These are phyloP conservation scores for Chaetoscypha palmicola DNA, from an alignment of 2,329 filamentous ascomycete species.

Conservation along the genomic window DNA sequence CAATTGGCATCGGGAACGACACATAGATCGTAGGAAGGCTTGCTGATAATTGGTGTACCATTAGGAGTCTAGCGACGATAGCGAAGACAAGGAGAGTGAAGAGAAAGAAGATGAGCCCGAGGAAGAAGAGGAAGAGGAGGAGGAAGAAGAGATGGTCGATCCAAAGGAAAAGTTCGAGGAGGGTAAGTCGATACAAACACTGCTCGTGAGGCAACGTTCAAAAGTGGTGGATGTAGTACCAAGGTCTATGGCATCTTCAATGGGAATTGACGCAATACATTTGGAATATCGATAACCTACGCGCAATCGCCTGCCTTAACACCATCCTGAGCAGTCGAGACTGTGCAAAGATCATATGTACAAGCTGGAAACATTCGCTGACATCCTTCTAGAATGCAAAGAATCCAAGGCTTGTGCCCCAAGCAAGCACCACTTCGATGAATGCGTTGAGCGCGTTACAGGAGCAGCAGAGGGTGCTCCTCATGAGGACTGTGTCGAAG, in stretches of 20 bases:
- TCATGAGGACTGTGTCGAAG: constrained; percentile 96
- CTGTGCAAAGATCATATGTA: no score
- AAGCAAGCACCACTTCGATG: constrained; percentile 95
- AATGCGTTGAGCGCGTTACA: constrained; percentile 93
- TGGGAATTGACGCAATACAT: no score
- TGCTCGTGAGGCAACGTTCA: no score
- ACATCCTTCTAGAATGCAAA: constrained; percentile 96
- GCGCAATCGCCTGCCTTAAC: no score
- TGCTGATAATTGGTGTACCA: neutral
- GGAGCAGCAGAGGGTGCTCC: constrained; percentile 62
- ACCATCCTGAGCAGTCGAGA: no score
- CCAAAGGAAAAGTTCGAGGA: constrained; percentile 84
- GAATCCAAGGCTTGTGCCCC: constrained; percentile 78
- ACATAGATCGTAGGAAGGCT: neutral
- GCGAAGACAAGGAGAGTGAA: constrained; percentile 38
- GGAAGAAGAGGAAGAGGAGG: constrained; percentile 53
- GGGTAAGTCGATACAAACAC: constrained; percentile 65
- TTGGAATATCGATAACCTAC: no score
- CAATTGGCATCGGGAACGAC: neutral
- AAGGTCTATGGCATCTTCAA: neutral
- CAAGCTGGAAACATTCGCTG: no score
- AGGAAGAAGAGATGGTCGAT: constrained; percentile 74
- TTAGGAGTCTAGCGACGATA: constrained; percentile 30
- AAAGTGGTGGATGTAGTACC: neutral
- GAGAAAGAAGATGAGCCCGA: constrained; percentile 44